phyloP scores from a whole-genome alignment of 352 stramenopile species.

The Pythium dissotocum region DNA sequence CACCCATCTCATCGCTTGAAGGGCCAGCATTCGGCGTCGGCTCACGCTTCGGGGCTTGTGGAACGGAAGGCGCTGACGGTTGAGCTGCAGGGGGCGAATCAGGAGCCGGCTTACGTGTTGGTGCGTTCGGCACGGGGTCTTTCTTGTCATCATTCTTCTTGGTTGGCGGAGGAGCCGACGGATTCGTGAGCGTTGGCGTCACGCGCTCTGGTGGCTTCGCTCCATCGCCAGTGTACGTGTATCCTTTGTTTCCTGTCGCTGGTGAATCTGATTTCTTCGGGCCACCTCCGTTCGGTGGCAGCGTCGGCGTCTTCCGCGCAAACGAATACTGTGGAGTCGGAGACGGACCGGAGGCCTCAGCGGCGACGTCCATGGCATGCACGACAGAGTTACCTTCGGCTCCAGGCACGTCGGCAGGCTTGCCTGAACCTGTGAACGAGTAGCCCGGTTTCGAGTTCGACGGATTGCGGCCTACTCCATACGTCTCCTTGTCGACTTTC shows the following conservation, averaged over 20 bases:
- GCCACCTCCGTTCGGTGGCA: conserved; percentile 2
- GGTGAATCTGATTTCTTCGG: neutral
- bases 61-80: neutral
- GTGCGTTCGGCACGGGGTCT: conserved; percentile 1
- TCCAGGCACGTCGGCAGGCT: neutral
- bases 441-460: neutral
- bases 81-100: neutral
- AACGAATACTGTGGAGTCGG: conserved; percentile 7
- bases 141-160: neutral
- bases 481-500: neutral
- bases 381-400: conserved; percentile 9
- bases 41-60: neutral
- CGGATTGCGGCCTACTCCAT: neutral
- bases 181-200: conserved; percentile 5
- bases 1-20: neutral
- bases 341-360: neutral
- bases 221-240: conserved; percentile 5
- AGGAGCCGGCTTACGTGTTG: neutral
- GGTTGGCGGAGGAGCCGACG: neutral
- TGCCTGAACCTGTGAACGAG: neutral
- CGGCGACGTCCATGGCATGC: neutral
- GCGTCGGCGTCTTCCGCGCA: conserved; percentile 8
- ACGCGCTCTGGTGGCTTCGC: conserved; percentile 10
- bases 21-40: neutral
- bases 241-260: neutral